Evolutionary conservation across 176 grass and related monocot genomes (phyloP), one percentile per base, ranked within the genome.

Genomic region (Bonia amplexicaulis): DNA sequence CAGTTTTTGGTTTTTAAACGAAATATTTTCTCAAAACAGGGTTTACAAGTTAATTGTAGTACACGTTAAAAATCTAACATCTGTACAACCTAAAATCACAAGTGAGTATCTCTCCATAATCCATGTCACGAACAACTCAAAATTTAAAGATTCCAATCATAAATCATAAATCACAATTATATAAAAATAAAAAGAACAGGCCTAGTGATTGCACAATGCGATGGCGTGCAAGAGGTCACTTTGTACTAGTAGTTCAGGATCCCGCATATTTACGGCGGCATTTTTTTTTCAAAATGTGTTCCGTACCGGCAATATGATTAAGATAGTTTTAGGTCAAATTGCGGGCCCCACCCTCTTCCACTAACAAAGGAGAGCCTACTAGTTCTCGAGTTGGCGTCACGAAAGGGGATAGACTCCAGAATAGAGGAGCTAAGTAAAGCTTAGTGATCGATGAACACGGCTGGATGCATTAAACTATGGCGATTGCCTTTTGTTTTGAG

Each of bases 281-380:
- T 33, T 33, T 33, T 33, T 33, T 33, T 33, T n/a, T 0, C 0
- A 33, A 33, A 33, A 33, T 12, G 12, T 54, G 35, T 74, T 80
- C 87, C 87, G 76, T 80, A 89, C 82, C 27, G 11, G 26, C 7
- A 16, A 89, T 89, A 69, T 11, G 82, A 84, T 55, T 41, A 4
- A 9, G 75, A 84, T 64, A 42, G 67, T 67, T 84, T 71, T 89
- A 59, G 75, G 81, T 79, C 75, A 74, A 84, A 73, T 74, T 70
- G 5, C 12, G 39, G 12, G 81, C n/a, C 26, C 61, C 29, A 66
- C 0, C 8, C 5, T 49, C 9, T 39, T 33, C 60, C 67, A 71
- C 80, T 71, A 4, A 47, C 40, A 31, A 57, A 61, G 14, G n/a
- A 22, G 44, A 1, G 15, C 7, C 14, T 10, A 3, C 53, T 49